These are phyloP conservation scores for Amyloporia xantha DNA, from an alignment of 768 basidiomycete genomes.

Conservation along the genomic window DNA sequence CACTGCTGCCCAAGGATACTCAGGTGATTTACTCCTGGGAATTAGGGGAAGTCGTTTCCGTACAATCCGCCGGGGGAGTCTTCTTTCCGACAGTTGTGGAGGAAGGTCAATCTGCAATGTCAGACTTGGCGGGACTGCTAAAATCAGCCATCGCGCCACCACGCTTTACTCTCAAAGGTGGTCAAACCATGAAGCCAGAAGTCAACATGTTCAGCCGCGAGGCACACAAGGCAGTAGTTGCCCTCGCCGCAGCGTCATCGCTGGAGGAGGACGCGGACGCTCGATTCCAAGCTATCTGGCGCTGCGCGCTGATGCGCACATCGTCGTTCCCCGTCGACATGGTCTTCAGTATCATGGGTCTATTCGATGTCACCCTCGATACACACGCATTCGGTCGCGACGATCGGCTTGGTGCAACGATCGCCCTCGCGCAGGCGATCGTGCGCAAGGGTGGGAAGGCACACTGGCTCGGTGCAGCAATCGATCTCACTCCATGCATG, in stretches of 20 bases:
- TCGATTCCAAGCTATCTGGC: neutral
- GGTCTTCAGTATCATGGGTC: no score
- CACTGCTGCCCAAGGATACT: neutral
- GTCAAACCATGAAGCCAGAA: neutral
- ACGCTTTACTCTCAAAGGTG: neutral
- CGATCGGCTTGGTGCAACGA: slow-evolving; percentile 6
- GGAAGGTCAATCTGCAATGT: neutral
- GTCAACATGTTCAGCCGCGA: neutral
- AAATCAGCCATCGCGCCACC: neutral
- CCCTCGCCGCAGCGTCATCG: neutral
- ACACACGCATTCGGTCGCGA: neutral
- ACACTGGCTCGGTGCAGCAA: slow-evolving; percentile 1
- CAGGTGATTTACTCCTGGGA: slow-evolving; percentile 2
- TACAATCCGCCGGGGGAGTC: neutral
- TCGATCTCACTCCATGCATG: neutral
- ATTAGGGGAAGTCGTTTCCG: neutral
- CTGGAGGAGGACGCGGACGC: neutral
- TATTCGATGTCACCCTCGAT: slow-evolving; percentile 6
- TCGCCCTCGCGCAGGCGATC: slow-evolving; percentile 7
- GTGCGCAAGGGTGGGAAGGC: slow-evolving; percentile 1
- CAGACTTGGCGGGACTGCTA: neutral
- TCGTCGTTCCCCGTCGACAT: slow-evolving; percentile 10
- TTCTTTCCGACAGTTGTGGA: neutral
- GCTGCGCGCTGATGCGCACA: slow-evolving; percentile 9
- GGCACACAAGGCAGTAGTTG: no score